These are phyloP conservation scores for Magnaporthiopsis rhizophila DNA, from an alignment of 2,329 filamentous ascomycete genomes.

Conservation along the genomic window DNA sequence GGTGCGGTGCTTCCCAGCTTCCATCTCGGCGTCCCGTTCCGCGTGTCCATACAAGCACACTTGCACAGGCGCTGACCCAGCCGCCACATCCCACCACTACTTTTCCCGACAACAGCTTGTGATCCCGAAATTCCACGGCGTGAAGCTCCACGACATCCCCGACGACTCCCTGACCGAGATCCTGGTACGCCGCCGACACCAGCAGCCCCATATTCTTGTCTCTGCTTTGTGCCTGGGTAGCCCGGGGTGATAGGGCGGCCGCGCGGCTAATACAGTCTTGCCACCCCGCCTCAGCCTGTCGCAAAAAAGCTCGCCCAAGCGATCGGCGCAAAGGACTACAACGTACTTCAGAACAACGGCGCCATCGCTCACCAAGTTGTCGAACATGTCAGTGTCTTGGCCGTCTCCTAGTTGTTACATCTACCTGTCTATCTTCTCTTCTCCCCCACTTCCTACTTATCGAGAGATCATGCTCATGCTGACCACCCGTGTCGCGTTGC, in stretches of 20 bases:
- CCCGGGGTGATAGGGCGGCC: too few species aligned
- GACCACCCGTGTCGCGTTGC: neutral
- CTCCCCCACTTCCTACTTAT: too few species aligned
- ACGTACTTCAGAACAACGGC: constrained; percentile 95
- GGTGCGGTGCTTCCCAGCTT: constrained; percentile 42
- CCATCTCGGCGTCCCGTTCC: neutral
- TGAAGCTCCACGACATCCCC: constrained; percentile 84
- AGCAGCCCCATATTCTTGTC: neutral
- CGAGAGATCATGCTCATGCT: neutral
- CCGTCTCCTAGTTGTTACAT: neutral
- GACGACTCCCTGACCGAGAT: constrained; percentile 81
- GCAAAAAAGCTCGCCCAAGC: constrained; percentile 81
- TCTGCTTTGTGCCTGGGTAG: neutral
- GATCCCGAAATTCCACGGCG: constrained; percentile 91
- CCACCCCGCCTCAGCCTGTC: constrained; percentile 49
- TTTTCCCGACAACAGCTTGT: constrained; percentile 57
- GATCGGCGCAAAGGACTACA: constrained; percentile 72
- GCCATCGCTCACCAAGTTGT: constrained; percentile 85
- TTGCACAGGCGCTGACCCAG: neutral
- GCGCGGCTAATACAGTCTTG: neutral
- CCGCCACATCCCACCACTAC: neutral
- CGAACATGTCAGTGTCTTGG: constrained; percentile 61
- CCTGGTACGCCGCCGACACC: constrained; percentile 45
- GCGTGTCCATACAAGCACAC: neutral
- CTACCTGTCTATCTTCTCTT: neutral